phyloP scores from a whole-genome alignment of 2,329 filamentous ascomycete species.

The Trichoderma sp. region DNA sequence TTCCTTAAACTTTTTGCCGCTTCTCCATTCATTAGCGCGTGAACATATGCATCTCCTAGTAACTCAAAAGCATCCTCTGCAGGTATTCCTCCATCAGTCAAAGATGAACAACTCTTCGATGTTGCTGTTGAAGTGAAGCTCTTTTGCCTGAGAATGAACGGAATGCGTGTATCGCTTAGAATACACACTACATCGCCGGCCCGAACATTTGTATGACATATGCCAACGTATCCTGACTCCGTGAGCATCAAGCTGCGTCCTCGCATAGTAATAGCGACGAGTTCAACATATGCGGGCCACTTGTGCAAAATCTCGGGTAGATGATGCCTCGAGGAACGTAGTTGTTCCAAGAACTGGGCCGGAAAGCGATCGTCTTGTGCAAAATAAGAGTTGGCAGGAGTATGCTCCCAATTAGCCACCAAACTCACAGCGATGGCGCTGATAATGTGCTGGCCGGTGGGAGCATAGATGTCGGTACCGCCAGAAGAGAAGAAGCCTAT shows the following conservation, averaged over 20 bases:
- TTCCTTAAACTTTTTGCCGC: background rate
- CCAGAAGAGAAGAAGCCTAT: background rate
- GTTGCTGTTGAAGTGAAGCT: background rate
- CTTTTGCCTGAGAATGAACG: background rate
- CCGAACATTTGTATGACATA: background rate
- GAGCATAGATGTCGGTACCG: background rate
- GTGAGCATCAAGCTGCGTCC: conserved; percentile 1
- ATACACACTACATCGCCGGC: background rate
- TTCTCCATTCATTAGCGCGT: background rate
- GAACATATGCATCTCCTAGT: background rate
- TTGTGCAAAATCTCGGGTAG: background rate
- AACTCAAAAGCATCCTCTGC: background rate
- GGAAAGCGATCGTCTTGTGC: background rate
- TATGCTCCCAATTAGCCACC: background rate
- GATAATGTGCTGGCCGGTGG: background rate
- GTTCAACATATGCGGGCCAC: background rate
- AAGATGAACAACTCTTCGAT: background rate
- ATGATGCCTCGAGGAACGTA: background rate
- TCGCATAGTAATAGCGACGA: background rate
- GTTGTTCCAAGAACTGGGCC: background rate
- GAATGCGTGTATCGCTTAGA: background rate
- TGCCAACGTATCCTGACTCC: background rate
- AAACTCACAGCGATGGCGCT: conserved; percentile 1
- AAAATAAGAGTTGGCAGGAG: background rate
- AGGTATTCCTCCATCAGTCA: background rate